Percentiles rank a stretch among this genome's conserved stretches.
These are phyloP conservation scores for Mycosarcoma mackinlayi DNA, from an alignment of 1,284 basidiomycete species.

Conservation along the genomic window DNA sequence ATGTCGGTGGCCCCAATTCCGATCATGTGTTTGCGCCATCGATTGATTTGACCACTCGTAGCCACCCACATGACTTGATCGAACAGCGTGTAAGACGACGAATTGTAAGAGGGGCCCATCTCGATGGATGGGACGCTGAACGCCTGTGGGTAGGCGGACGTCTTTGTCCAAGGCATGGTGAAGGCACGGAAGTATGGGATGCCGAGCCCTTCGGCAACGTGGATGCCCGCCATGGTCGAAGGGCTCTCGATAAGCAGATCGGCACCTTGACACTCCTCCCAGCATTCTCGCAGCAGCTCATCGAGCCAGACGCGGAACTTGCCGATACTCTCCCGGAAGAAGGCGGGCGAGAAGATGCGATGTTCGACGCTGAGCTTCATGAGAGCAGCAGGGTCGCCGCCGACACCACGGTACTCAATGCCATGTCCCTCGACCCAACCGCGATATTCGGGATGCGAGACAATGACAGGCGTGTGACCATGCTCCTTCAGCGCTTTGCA, in stretches of 20 bases:
- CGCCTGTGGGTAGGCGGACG: slow-evolving; percentile 59
- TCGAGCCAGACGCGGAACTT: slow-evolving; percentile 64
- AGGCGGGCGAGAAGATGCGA: slow-evolving; percentile 50
- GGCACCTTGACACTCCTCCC: slow-evolving; percentile 57
- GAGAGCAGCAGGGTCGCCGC: slow-evolving; percentile 59
- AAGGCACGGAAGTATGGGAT: slow-evolving; percentile 64
- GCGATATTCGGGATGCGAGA: slow-evolving; percentile 77
- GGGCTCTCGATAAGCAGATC: slow-evolving; percentile 64
- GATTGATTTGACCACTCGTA: slow-evolving; percentile 59
- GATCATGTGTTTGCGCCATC: slow-evolving; percentile 60
- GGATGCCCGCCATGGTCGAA: slow-evolving; percentile 62
- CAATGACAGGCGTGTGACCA: slow-evolving; percentile 74
- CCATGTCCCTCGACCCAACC: slow-evolving; percentile 71
- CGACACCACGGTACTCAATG: slow-evolving; percentile 55
- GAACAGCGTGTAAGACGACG: slow-evolving; percentile 55
- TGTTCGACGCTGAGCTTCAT: slow-evolving; percentile 63
- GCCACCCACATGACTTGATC: slow-evolving; percentile 64
- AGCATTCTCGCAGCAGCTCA: slow-evolving; percentile 55
- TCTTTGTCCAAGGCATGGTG: slow-evolving; percentile 65
- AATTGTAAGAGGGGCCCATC: slow-evolving; percentile 56
- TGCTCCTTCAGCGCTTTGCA: slow-evolving; percentile 70
- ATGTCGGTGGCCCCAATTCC: slow-evolving; percentile 50
- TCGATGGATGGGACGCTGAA: slow-evolving; percentile 58
- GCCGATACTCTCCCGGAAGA: slow-evolving; percentile 53
- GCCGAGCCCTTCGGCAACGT: slow-evolving; percentile 61